Evolutionary conservation across 306 rosid species (phyloP).

Genomic region (Mucuna pruriens): DNA sequence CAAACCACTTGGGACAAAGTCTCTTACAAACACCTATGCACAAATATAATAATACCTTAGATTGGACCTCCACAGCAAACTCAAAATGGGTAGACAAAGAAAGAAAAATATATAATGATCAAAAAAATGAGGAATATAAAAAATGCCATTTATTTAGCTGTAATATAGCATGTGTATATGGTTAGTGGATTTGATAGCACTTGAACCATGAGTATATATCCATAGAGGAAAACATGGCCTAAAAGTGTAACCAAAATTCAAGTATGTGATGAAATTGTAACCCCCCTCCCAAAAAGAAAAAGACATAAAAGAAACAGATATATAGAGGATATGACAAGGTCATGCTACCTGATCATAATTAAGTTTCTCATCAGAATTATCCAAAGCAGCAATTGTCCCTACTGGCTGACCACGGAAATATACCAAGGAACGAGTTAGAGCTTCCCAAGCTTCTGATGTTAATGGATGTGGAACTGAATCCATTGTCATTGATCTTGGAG

Average conservation of each 20-base stretch:
- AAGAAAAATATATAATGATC: neutral
- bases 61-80: conserved; percentile 26
- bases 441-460: conserved; percentile 78
- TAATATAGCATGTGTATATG: neutral
- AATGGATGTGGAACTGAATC: conserved; percentile 69
- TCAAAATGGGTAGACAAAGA: conserved; percentile 19
- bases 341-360: conserved; percentile 67
- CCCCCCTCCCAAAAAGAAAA: too few species aligned
- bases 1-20: conserved; percentile 89
- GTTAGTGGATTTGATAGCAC: neutral
- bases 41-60: conserved; percentile 23
- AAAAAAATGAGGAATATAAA: neutral
- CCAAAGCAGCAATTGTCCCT: conserved; percentile 93
- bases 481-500: conserved; percentile 57
- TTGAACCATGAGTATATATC: neutral
- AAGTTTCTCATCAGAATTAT: conserved; percentile 72
- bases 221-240: neutral
- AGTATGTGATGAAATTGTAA: neutral
- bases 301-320: neutral
- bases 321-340: neutral
- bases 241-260: conserved; percentile 5
- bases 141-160: neutral
- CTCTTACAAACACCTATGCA: conserved; percentile 87
- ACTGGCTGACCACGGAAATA: conserved; percentile 80
- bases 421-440: conserved; percentile 79